phyloP scores from a whole-genome alignment of 805 yeast species.

The Suhomyces pyralidae region DNA sequence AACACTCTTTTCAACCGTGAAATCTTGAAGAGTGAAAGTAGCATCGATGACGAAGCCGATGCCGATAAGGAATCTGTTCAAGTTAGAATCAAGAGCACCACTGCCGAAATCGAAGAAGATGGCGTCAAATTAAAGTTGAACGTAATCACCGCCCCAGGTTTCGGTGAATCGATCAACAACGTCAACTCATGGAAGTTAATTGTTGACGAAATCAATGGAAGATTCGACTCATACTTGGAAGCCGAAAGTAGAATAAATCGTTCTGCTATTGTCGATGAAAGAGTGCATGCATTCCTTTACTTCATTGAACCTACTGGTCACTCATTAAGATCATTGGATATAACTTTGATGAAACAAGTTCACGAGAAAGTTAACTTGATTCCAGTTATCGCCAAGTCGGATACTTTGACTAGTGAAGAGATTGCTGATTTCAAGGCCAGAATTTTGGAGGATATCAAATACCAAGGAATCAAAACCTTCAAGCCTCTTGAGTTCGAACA shows the following conservation, averaged over 20 bases:
- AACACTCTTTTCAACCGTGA: constrained; percentile 73
- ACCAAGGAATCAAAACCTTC: constrained; percentile 71
- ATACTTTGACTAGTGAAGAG: constrained; percentile 87
- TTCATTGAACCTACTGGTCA: constrained; percentile 98
- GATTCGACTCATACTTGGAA: constrained; percentile 88
- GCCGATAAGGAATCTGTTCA: constrained; percentile 17
- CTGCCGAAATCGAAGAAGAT: constrained; percentile 73
- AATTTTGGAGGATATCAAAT: constrained; percentile 70
- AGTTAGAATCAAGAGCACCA: constrained; percentile 61
- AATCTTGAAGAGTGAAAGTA: constrained; percentile 28
- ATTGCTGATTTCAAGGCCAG: constrained; percentile 69
- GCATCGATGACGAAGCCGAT: constrained; percentile 24
- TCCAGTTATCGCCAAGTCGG: constrained; percentile 93
- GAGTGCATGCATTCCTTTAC: constrained; percentile 90
- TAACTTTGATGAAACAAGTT: constrained; percentile 80
- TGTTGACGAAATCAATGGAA: constrained; percentile 78
- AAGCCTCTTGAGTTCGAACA: constrained; percentile 72
- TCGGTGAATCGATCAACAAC: constrained; percentile 86
- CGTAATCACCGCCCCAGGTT: constrained; percentile 89
- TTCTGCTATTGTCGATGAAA: constrained; percentile 65
- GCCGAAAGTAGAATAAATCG: constrained; percentile 82
- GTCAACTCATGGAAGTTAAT: constrained; percentile 78
- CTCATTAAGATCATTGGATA: constrained; percentile 82
- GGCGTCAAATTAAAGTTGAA: constrained; percentile 84
- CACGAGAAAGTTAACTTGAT: constrained; percentile 90